A percentile compares a stretch with the other conserved stretches of the same genome.
These are phyloP conservation scores for Wickerhamiella spandovensis DNA, from an alignment of 805 yeast species.

Conservation along the genomic window DNA sequence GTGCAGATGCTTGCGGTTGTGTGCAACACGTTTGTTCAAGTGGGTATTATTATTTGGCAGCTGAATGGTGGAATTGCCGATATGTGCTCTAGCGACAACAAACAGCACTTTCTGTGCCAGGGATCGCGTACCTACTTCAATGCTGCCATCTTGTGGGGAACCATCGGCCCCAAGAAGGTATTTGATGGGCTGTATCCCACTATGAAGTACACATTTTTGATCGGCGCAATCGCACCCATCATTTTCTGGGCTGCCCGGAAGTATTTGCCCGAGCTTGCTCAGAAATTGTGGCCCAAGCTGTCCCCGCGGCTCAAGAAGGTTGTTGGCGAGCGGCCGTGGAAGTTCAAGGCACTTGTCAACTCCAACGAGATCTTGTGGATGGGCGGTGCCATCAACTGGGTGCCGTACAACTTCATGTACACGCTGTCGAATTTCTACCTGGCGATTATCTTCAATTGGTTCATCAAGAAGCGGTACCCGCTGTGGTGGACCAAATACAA, in stretches of 20 bases:
- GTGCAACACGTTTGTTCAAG: conserved; percentile 18
- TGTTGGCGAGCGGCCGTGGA: conserved; percentile 14
- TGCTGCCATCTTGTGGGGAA: conserved; percentile 33
- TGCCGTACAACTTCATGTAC: conserved; percentile 34
- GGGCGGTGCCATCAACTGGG: conserved; percentile 26
- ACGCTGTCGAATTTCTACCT: conserved; percentile 29
- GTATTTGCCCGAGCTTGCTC: conserved; percentile 7
- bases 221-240: conserved; percentile 27
- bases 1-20: conserved; percentile 27
- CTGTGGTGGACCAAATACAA: conserved; percentile 44
- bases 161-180: conserved; percentile 35
- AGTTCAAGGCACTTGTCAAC: conserved; percentile 1
- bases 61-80: conserved; percentile 23
- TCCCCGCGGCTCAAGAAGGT: conserved; percentile 26
- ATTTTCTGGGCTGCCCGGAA: conserved; percentile 18
- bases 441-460: conserved; percentile 32
- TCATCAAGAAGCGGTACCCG: conserved; percentile 30
- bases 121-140: conserved; percentile 33
- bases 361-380: conserved; percentile 10
- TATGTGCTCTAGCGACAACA: conserved; percentile 20
- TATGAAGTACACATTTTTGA: conserved; percentile 34
- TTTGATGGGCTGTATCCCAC: conserved; percentile 30
- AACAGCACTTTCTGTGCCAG: conserved; percentile 26
- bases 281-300: background rate
- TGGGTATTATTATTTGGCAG: conserved; percentile 25